Percentiles rank a stretch among this genome's conserved stretches.
Evolutionary conservation across 78 protist species (phyloP).

Genomic region (Dictyostelium brefeldianum): DNA sequence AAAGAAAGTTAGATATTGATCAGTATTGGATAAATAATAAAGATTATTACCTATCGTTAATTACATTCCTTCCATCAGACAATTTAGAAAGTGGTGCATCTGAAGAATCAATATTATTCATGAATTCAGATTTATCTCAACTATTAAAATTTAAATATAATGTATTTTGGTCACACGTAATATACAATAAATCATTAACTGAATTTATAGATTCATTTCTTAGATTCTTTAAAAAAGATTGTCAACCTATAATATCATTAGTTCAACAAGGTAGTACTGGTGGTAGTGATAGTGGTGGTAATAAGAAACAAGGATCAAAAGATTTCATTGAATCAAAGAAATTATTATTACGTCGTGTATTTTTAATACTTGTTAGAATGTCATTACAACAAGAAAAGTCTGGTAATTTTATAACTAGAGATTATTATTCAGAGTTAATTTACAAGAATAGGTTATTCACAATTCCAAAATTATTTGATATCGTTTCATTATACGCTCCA

Average conservation of each 20-base stretch:
- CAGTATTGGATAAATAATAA: slow-evolving; percentile 20
- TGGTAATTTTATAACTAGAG: slow-evolving; percentile 16
- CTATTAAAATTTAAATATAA: slow-evolving; percentile 44
- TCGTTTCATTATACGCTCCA: slow-evolving; percentile 1
- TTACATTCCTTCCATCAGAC: slow-evolving; percentile 50
- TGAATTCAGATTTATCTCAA: slow-evolving; percentile 46
- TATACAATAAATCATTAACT: slow-evolving; percentile 1
- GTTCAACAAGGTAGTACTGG: background rate
- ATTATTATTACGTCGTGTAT: slow-evolving; percentile 13
- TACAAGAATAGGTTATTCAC: slow-evolving; percentile 13
- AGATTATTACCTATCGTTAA: background rate
- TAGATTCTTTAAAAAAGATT: slow-evolving; percentile 11
- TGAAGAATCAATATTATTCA: slow-evolving; percentile 19
- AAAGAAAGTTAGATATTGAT: slow-evolving; percentile 34
- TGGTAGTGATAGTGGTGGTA: background rate
- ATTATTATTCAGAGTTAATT: slow-evolving; percentile 24
- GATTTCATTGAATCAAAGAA: slow-evolving; percentile 40
- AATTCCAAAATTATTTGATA: slow-evolving; percentile 56
- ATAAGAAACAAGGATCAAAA: background rate
- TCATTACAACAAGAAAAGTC: slow-evolving; percentile 40
- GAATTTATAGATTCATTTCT: slow-evolving; percentile 53
- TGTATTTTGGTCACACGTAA: slow-evolving; percentile 51
- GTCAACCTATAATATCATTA: background rate
- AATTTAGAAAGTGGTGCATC: slow-evolving; percentile 5
- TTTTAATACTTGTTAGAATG: slow-evolving; percentile 20